Percentiles rank a stretch among this genome's conserved stretches.
phyloP scores from a whole-genome alignment of 2,329 filamentous ascomycete genomes.

The Exserohilum turcica region DNA sequence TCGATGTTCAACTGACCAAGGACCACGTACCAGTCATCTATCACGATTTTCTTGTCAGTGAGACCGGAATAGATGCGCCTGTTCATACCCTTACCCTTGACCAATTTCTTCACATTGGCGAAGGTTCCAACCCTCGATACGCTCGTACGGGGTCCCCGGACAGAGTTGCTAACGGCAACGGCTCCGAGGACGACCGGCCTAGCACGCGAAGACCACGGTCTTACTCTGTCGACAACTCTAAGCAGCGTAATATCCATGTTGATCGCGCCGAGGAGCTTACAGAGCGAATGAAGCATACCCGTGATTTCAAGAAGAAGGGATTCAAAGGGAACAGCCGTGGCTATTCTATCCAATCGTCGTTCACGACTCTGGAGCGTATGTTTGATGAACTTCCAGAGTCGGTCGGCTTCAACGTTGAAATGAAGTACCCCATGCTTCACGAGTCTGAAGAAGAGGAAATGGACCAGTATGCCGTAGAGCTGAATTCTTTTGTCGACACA shows the following conservation, averaged over 20 bases:
- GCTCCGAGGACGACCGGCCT: constrained; percentile 25
- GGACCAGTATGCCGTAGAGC: constrained; percentile 93
- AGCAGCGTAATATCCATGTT: constrained; percentile 49
- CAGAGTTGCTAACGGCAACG: constrained; percentile 13
- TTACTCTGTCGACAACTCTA: constrained; percentile 62
- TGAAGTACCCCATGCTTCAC: constrained; percentile 98
- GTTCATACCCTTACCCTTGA: constrained; percentile 94
- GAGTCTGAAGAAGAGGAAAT: constrained; percentile 95
- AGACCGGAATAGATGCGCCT: constrained; percentile 95
- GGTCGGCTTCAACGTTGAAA: constrained; percentile 97
- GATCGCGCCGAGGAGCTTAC: constrained; percentile 59
- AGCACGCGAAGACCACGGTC: constrained; percentile 54
- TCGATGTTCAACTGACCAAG: constrained; percentile 97
- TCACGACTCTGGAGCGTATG: constrained; percentile 92
- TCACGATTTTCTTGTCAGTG: constrained; percentile 96
- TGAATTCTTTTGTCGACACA: constrained; percentile 96
- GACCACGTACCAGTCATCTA: constrained; percentile 98
- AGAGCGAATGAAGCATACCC: constrained; percentile 96
- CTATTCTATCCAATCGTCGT: constrained; percentile 93
- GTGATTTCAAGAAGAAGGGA: constrained; percentile 91
- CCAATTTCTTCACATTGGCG: constrained; percentile 89
- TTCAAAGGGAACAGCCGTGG: constrained; percentile 96
- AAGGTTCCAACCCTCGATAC: constrained; percentile 55
- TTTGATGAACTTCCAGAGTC: constrained; percentile 81
- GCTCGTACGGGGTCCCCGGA: constrained; percentile 56